Conservation (phyloP, 2,329 filamentous ascomycete genomes). For the Diaporthe longicolla region DNA sequence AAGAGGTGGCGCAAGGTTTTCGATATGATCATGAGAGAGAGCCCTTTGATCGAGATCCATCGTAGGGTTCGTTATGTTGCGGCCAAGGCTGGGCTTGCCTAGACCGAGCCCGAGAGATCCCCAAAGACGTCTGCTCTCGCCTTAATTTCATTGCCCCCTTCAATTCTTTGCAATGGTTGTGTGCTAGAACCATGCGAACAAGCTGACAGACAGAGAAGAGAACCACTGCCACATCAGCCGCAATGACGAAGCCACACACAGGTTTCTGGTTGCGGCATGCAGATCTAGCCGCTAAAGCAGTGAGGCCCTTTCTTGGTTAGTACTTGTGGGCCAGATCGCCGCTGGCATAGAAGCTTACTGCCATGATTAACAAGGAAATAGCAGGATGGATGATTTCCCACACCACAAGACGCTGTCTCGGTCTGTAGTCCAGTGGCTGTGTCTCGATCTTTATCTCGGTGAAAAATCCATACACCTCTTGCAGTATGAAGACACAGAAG, state of each 20-base stretch:
- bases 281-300: rapidly evolving
- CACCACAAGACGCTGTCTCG: neutral
- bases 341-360: neutral
- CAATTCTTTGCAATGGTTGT: too few species aligned
- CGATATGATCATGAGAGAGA: too few species aligned
- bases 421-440: neutral
- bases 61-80: too few species aligned
- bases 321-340: rapidly evolving
- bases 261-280: neutral
- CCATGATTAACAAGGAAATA: too few species aligned
- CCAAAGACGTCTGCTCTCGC: too few species aligned
- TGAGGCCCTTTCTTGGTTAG: neutral
- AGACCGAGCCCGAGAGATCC: too few species aligned
- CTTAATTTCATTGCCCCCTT: too few species aligned
- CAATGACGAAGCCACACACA: neutral
- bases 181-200: rapidly evolving
- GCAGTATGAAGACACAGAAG: neutral
- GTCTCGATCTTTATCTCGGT: too few species aligned
- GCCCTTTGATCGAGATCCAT: too few species aligned
- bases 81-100: too few species aligned
- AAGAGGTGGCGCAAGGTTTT: too few species aligned
- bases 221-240: neutral
- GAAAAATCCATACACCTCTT: neutral
- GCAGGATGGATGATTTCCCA: neutral
- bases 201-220: neutral